Conservation (phyloP, 352 stramenopile species). For the Phytophthora crassamura region DNA sequence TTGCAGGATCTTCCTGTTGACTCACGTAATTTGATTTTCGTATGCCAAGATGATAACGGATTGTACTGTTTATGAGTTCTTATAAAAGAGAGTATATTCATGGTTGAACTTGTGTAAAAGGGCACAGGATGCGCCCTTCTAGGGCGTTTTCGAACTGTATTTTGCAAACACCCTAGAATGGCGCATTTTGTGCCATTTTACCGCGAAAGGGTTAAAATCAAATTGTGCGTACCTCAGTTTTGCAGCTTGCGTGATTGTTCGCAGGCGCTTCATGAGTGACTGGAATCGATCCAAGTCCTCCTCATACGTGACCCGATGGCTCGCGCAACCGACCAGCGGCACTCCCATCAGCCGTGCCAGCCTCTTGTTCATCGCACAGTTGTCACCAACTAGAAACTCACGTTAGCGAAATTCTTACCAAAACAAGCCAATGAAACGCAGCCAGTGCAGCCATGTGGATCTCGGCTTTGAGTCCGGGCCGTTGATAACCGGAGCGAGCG, state of each 20-base stretch:
- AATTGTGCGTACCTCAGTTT: conserved; percentile 12
- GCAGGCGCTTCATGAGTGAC: conserved; percentile 12
- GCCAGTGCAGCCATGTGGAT: background rate
- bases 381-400: conserved; percentile 17
- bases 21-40: no score
- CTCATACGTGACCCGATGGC: conserved; percentile 10
- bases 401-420: background rate
- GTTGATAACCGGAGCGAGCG: conserved; percentile 5
- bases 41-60: no score
- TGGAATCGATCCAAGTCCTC: conserved; percentile 7
- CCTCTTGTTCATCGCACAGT: conserved; percentile 16
- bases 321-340: background rate
- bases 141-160: no score
- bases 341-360: no score
- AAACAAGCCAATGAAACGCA: conserved; percentile 8
- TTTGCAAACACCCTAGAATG: no score
- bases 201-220: no score
- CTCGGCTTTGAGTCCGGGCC: background rate
- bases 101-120: no score
- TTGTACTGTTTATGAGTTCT: no score
- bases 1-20: no score
- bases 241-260: conserved; percentile 8
- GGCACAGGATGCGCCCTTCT: no score
- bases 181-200: no score
- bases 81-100: no score